phyloP scores from a whole-genome alignment of 225 moss, liverwort and hornwort genomes.

The Lunularia cruciata region DNA sequence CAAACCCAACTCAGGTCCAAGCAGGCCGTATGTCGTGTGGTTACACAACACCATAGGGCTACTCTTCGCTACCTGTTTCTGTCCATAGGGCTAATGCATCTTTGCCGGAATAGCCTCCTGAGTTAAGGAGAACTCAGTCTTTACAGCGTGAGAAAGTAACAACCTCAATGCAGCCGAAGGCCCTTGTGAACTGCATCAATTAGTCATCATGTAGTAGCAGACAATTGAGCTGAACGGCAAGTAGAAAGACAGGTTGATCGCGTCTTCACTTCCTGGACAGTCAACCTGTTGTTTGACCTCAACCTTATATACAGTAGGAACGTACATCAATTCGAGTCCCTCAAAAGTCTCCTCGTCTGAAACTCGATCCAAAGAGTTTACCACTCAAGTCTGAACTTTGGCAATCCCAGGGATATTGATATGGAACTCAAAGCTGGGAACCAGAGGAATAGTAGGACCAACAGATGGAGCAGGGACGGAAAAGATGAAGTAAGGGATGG shows the following conservation, averaged over 20 bases:
- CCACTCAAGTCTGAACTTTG: conserved; percentile 1
- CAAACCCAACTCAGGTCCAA: background rate
- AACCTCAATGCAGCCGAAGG: background rate
- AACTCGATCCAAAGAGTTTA: conserved; percentile 5
- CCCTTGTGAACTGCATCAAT: background rate
- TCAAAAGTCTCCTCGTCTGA: background rate
- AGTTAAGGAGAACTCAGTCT: background rate
- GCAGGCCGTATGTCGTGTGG: background rate
- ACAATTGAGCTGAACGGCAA: background rate
- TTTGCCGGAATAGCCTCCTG: background rate
- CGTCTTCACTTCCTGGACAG: background rate
- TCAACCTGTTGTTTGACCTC: background rate
- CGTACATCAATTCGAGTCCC: background rate
- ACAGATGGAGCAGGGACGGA: conserved; percentile 19
- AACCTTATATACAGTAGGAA: conserved; percentile 14
- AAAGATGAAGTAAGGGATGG: conserved; percentile 21
- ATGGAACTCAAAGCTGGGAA: background rate
- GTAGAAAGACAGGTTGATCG: background rate
- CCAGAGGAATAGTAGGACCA: conserved; percentile 11
- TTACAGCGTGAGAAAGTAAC: background rate
- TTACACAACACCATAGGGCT: background rate
- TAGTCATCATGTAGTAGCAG: background rate
- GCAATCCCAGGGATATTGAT: background rate
- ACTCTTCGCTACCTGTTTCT: background rate
- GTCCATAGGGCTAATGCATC: background rate